Percentiles rank a stretch among this genome's conserved stretches.
Evolutionary conservation across 768 basidiomycete species (phyloP).

Genomic region (Podaxis pistillaris): DNA sequence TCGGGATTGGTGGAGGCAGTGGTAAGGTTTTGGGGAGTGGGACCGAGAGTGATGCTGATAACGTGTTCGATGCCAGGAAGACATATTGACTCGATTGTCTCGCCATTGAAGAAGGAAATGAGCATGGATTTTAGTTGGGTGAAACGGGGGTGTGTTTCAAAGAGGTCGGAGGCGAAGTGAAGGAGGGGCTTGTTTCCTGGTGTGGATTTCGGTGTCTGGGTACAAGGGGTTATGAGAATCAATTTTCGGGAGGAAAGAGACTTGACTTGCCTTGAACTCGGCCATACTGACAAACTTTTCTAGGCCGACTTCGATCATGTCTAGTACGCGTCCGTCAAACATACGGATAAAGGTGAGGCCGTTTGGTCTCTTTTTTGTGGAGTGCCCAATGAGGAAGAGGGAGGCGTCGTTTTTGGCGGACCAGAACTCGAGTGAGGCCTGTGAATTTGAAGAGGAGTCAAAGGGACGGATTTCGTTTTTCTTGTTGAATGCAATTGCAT

Average conservation of each 20-base stretch:
- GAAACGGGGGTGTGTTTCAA: slow-evolving; percentile 92
- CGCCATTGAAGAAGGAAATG: slow-evolving; percentile 87
- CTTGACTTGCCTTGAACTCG: slow-evolving; percentile 71
- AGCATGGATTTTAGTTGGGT: slow-evolving; percentile 90
- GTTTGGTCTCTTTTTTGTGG: slow-evolving; percentile 92
- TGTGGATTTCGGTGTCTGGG: slow-evolving; percentile 82
- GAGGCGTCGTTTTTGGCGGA: slow-evolving; percentile 90
- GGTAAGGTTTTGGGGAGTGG: slow-evolving; percentile 56
- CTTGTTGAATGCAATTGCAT: slow-evolving; percentile 90
- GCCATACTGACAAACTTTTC: slow-evolving; percentile 77
- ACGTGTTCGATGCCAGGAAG: slow-evolving; percentile 85
- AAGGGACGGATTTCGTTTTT: slow-evolving; percentile 92
- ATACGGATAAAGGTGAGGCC: slow-evolving; percentile 82
- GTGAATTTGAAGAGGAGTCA: slow-evolving; percentile 50
- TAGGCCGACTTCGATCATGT: slow-evolving; percentile 94
- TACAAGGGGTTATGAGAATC: not conserved
- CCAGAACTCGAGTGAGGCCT: slow-evolving; percentile 85
- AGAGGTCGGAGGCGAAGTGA: slow-evolving; percentile 94
- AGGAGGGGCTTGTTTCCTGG: slow-evolving; percentile 89
- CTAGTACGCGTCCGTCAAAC: slow-evolving; percentile 82
- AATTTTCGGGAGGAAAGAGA: not conserved
- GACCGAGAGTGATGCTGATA: slow-evolving; percentile 76
- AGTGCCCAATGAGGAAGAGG: slow-evolving; percentile 87
- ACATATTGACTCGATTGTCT: slow-evolving; percentile 80
- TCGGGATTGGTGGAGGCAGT: slow-evolving; percentile 31